Conservation (phyloP, 345 rosid genomes). For the Ailanthus altissimus region DNA sequence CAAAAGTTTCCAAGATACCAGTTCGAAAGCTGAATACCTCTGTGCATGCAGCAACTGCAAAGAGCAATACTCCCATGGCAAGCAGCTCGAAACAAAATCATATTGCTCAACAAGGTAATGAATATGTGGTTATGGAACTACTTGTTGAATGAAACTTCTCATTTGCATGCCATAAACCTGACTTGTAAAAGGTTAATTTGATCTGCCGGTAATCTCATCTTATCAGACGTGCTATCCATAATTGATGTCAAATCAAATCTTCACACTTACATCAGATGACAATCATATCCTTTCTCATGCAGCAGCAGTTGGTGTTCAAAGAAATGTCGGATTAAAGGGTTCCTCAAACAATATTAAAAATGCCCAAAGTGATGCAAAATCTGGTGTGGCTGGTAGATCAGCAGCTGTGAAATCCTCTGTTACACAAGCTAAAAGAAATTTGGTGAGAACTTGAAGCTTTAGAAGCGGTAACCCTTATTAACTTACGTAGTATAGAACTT, state of each 20-base stretch:
- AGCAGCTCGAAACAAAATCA: constrained; percentile 44
- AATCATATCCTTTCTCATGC: constrained; percentile 26
- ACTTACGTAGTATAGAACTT: not conserved
- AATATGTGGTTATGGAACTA: too few relatives aligned
- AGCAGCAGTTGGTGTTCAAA: constrained; percentile 44
- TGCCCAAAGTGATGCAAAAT: constrained; percentile 40
- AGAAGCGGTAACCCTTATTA: too few relatives aligned
- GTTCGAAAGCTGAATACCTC: constrained; percentile 40
- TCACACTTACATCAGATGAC: constrained; percentile 12
- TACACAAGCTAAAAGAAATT: constrained; percentile 54
- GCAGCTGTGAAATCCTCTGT: constrained; percentile 41
- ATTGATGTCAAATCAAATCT: not conserved
- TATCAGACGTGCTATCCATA: not conserved
- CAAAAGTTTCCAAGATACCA: constrained; percentile 44
- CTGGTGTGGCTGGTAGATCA: constrained; percentile 43
- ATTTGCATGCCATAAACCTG: too few relatives aligned
- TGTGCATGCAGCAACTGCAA: constrained; percentile 36
- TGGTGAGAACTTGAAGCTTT: constrained; percentile 43
- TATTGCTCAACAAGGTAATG: constrained; percentile 51
- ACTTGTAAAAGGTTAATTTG: too few relatives aligned
- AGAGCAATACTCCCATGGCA: constrained; percentile 28
- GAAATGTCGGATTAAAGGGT: constrained; percentile 41
- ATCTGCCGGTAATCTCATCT: not conserved
- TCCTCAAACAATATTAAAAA: constrained; percentile 33
- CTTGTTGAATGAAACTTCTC: too few relatives aligned